Evolutionary conservation across 2,329 filamentous ascomycete species (phyloP).

Genomic region (Orbilia ellipsospora): DNA sequence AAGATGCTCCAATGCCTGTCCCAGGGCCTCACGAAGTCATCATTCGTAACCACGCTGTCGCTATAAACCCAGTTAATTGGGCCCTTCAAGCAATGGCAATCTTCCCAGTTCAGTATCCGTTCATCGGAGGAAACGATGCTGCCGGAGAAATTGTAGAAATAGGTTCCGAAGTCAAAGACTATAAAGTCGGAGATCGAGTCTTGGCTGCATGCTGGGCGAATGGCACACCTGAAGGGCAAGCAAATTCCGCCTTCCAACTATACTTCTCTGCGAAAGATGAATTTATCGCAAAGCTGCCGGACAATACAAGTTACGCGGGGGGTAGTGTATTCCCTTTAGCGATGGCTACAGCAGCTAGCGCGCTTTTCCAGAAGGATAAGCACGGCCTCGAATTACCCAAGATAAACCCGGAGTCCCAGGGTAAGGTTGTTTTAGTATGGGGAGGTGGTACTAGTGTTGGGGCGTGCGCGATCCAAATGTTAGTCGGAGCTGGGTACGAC

Average conservation of each 20-base stretch:
- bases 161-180: constrained; percentile 65
- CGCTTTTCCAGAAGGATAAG: constrained; percentile 59
- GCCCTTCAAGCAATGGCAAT: constrained; percentile 60
- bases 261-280: constrained; percentile 59
- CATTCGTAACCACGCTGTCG: constrained; percentile 60
- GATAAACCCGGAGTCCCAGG: constrained; percentile 39
- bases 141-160: constrained; percentile 69
- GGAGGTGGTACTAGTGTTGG: constrained; percentile 67
- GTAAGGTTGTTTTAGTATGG: constrained; percentile 65
- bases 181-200: constrained; percentile 69
- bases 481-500: constrained; percentile 64
- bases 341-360: constrained; percentile 60
- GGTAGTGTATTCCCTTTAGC: constrained; percentile 60
- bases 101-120: constrained; percentile 60
- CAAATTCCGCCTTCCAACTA: constrained; percentile 59
- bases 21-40: constrained; percentile 59
- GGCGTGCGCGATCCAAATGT: constrained; percentile 65
- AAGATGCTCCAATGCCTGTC: constrained; percentile 57
- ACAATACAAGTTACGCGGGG: constrained; percentile 59
- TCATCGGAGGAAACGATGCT: constrained; percentile 67
- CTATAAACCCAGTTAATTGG: constrained; percentile 62
- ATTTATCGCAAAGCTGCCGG: constrained; percentile 59
- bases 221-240: constrained; percentile 21
- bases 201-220: constrained; percentile 56
- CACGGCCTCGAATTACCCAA: constrained; percentile 55